A percentile compares a stretch with the other conserved stretches of the same genome.
Evolutionary conservation across 331 rosid species (phyloP).

Genomic region (Spiraea crenata): DNA sequence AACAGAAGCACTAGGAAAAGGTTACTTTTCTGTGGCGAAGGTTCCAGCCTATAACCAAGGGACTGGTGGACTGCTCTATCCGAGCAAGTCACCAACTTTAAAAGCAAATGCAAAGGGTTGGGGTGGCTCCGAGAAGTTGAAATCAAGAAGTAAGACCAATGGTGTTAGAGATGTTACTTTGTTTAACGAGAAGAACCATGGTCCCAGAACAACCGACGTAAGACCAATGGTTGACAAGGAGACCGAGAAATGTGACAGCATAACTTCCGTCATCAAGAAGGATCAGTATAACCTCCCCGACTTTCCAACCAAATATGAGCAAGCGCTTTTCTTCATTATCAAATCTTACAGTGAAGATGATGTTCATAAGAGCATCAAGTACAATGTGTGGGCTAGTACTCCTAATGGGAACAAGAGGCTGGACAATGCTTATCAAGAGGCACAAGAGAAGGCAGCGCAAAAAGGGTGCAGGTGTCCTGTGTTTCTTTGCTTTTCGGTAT

Average conservation of each 20-base stretch:
- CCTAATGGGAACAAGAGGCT: constrained; percentile 83
- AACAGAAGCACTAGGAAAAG: constrained; percentile 42
- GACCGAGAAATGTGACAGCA: constrained; percentile 28
- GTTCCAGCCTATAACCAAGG: constrained; percentile 54
- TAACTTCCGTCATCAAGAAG: constrained; percentile 32
- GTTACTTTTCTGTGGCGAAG: constrained; percentile 46
- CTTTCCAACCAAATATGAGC: constrained; percentile 65
- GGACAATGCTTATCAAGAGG: constrained; percentile 55
- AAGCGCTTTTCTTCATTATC: constrained; percentile 71
- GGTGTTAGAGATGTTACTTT: constrained; percentile 22
- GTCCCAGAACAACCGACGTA: constrained; percentile 48
- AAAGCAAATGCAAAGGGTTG: constrained; percentile 50
- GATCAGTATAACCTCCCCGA: constrained; percentile 71
- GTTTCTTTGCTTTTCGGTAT: constrained; percentile 82
- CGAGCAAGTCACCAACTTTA: constrained; percentile 45
- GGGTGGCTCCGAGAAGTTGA: constrained; percentile 58
- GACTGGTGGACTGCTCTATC: constrained; percentile 49
- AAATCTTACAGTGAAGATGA: constrained; percentile 90
- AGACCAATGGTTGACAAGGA: constrained; percentile 43
- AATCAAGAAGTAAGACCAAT: constrained; percentile 53
- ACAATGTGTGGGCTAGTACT: constrained; percentile 85
- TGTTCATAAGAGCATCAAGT: constrained; percentile 83
- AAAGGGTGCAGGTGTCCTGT: constrained; percentile 65
- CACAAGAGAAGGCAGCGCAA: constrained; percentile 47
- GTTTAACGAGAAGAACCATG: constrained; percentile 51